phyloP scores from a whole-genome alignment of 139 green algal species.

The Picochlorum sp. region DNA sequence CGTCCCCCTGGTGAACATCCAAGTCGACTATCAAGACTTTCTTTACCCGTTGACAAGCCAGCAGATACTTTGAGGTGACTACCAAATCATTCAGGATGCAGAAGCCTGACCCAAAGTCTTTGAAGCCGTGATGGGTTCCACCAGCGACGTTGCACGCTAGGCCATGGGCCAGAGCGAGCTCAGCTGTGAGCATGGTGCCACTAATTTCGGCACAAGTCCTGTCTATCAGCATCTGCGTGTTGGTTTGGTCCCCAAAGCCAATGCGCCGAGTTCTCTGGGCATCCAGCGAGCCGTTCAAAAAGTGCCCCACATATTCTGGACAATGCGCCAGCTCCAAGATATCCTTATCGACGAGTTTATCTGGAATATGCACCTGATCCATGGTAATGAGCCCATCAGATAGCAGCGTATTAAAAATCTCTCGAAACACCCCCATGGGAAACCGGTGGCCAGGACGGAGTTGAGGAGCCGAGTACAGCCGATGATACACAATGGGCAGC shows the following conservation, averaged over 20 bases:
- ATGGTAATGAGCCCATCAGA: slow-evolving; percentile 26
- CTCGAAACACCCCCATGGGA: slow-evolving; percentile 64
- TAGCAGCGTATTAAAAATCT: slow-evolving; percentile 43
- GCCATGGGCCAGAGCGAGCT: slow-evolving; percentile 66
- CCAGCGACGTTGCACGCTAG: slow-evolving; percentile 75
- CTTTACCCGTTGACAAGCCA: slow-evolving; percentile 26
- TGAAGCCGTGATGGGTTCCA: slow-evolving; percentile 76
- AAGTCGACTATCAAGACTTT: slow-evolving; percentile 78
- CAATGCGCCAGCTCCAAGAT: slow-evolving; percentile 37
- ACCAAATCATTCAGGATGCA: slow-evolving; percentile 88
- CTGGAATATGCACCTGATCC: slow-evolving; percentile 10
- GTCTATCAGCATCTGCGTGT: slow-evolving; percentile 31
- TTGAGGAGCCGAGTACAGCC: slow-evolving; percentile 53
- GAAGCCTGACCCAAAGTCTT: slow-evolving; percentile 59
- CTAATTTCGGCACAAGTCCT: slow-evolving; percentile 39
- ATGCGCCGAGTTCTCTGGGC: slow-evolving; percentile 42
- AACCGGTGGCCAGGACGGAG: slow-evolving; percentile 62
- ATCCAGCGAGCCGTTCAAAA: slow-evolving; percentile 16
- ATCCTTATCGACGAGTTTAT: slow-evolving; percentile 12
- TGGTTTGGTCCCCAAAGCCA: slow-evolving; percentile 35
- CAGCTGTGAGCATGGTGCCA: slow-evolving; percentile 79
- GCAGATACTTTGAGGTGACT: slow-evolving; percentile 46
- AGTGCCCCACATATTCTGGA: slow-evolving; percentile 48
- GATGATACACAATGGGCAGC: slow-evolving; percentile 21
- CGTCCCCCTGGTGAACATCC: slow-evolving; percentile 83